Percentiles rank a stretch among this genome's conserved stretches.
These are phyloP conservation scores for Centrapalus pauciflorus DNA, from an alignment of 129 eudicot species.

Conservation along the genomic window DNA sequence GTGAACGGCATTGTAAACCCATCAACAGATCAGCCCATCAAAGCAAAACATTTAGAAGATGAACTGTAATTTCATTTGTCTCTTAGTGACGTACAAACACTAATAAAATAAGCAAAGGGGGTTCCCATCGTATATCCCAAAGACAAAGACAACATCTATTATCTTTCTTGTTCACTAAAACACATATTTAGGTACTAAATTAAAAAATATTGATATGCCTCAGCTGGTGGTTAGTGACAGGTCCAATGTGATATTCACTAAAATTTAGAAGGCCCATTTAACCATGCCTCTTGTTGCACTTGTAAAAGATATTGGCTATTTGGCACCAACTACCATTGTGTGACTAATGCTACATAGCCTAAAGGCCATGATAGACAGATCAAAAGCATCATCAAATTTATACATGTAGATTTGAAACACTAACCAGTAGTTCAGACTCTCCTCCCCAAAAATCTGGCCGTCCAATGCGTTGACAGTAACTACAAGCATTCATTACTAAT, in stretches of 20 bases:
- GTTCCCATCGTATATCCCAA: not conserved
- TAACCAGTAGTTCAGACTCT: conserved; percentile 91
- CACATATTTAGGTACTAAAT: not conserved
- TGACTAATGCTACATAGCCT: not conserved
- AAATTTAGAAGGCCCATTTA: not conserved
- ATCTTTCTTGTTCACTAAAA: conserved; percentile 3
- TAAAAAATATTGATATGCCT: no score
- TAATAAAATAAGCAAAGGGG: not conserved
- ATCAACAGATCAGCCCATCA: not conserved
- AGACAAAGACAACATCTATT: not conserved
- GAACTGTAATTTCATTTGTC: not conserved
- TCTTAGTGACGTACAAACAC: not conserved
- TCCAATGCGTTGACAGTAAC: conserved; percentile 94
- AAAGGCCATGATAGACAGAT: not conserved
- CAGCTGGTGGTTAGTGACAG: not conserved
- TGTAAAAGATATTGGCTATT: not conserved
- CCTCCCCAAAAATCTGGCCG: conserved; percentile 98
- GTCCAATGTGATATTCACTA: not conserved
- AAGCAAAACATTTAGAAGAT: not conserved
- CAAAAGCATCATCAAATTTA: no score
- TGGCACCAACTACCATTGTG: not conserved
- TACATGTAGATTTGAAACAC: no score
- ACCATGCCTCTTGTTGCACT: not conserved
- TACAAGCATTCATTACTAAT: conserved; percentile 15
- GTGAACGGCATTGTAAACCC: not conserved